Conservation (phyloP, 805 yeast genomes). For the Grigorovia transvaalensis region DNA sequence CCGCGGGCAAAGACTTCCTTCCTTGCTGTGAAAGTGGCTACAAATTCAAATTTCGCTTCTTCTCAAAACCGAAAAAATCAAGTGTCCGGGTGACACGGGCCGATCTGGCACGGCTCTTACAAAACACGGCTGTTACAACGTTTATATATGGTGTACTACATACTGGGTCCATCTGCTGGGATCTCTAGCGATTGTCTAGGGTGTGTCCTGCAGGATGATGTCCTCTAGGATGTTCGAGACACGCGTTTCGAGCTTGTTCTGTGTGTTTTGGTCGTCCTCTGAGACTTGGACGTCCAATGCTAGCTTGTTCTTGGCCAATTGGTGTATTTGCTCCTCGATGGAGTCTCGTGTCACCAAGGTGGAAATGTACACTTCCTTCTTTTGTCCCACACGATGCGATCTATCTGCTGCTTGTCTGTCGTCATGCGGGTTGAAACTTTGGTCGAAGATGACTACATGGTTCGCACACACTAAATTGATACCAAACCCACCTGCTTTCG, state of each 20-base stretch:
- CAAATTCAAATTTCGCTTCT: too few species aligned
- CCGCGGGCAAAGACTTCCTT: too few species aligned
- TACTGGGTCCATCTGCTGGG: too few species aligned
- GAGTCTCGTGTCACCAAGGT: constrained; percentile 64
- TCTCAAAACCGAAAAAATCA: not conserved
- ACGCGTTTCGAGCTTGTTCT: constrained; percentile 38
- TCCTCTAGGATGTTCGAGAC: constrained; percentile 39
- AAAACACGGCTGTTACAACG: not conserved
- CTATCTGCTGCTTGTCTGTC: constrained; percentile 98
- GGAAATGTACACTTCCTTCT: constrained; percentile 67
- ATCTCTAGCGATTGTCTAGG: not conserved
- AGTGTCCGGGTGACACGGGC: not conserved
- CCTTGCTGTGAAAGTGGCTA: too few species aligned
- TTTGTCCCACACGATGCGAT: constrained; percentile 95
- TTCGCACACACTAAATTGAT: constrained; percentile 94
- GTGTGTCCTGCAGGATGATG: constrained; percentile 13
- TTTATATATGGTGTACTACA: not conserved
- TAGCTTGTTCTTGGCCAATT: constrained; percentile 79
- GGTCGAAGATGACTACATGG: constrained; percentile 82
- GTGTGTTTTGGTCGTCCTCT: constrained; percentile 33
- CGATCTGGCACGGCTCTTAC: too few species aligned
- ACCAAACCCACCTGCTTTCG: constrained; percentile 98
- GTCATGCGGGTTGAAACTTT: constrained; percentile 95
- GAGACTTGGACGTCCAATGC: constrained; percentile 57
- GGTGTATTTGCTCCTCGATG: constrained; percentile 81